Evolutionary conservation across 345 rosid genomes (phyloP).

Genomic region (Eucalyptus regnans): DNA sequence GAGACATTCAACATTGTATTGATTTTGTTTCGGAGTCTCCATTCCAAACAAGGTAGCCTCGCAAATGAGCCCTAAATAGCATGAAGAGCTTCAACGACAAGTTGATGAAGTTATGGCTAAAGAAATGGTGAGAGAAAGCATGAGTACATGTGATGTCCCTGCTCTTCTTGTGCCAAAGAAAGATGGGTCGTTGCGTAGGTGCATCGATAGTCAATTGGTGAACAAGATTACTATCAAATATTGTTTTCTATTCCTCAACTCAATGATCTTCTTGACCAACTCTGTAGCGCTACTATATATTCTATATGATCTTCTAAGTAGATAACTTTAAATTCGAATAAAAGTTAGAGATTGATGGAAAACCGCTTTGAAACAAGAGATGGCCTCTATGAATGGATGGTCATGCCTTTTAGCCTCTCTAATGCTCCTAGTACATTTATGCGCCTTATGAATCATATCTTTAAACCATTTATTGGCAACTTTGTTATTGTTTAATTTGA

Average conservation of each 20-base stretch:
- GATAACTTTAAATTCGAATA: background rate
- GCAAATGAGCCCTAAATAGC: background rate
- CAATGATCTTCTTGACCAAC: background rate
- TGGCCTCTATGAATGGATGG: background rate
- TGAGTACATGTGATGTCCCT: background rate
- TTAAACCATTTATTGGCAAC: background rate
- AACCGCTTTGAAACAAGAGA: background rate
- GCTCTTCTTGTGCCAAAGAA: background rate
- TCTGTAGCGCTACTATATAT: background rate
- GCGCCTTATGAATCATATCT: background rate
- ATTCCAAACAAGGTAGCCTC: background rate
- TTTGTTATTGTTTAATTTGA: background rate
- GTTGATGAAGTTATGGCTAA: background rate
- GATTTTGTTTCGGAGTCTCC: background rate
- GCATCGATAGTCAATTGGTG: background rate
- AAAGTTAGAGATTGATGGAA: background rate
- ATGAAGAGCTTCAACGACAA: background rate
- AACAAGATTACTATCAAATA: background rate
- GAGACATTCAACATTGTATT: background rate
- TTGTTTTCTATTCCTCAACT: background rate
- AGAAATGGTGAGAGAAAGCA: background rate
- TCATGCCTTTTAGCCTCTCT: background rate
- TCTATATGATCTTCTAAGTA: background rate
- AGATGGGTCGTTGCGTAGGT: background rate
- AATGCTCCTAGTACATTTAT: background rate